Conservation (phyloP, 208 protist genomes). For the Trypanosoma platydactyli region DNA sequence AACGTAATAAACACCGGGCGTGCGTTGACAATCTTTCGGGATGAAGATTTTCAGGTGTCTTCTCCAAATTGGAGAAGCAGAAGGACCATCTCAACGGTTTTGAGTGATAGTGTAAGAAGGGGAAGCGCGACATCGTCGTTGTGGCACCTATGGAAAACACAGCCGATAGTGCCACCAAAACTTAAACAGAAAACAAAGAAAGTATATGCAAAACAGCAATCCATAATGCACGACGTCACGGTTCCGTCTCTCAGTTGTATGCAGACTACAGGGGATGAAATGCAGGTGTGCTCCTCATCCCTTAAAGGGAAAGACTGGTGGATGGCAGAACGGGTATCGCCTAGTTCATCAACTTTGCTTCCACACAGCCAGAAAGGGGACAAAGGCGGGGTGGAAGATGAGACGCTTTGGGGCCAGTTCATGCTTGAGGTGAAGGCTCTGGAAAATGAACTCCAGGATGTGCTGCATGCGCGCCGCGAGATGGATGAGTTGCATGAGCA, state of each 20-base stretch:
- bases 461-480: conserved; percentile 31
- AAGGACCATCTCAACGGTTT: too few species aligned
- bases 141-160: too few species aligned
- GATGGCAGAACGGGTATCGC: not conserved
- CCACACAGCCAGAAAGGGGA: not conserved
- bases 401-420: conserved; percentile 58
- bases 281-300: not conserved
- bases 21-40: not conserved
- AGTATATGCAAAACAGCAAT: too few species aligned
- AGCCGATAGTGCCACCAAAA: too few species aligned
- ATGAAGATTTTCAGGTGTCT: not conserved
- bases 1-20: conserved; percentile 5
- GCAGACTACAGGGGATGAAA: too few species aligned
- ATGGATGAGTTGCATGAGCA: conserved; percentile 44
- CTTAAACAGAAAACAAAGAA: too few species aligned
- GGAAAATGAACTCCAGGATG: conserved; percentile 56
- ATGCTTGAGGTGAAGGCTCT: conserved; percentile 70
- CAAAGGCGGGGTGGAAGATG: conserved; percentile 6
- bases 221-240: too few species aligned
- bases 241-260: too few species aligned
- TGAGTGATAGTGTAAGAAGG: too few species aligned
- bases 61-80: too few species aligned
- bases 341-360: not conserved
- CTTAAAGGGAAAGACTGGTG: not conserved
- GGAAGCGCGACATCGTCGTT: too few species aligned